These are phyloP conservation scores for Clonostachys byssicola DNA, from an alignment of 2,329 filamentous ascomycete genomes.

Conservation along the genomic window DNA sequence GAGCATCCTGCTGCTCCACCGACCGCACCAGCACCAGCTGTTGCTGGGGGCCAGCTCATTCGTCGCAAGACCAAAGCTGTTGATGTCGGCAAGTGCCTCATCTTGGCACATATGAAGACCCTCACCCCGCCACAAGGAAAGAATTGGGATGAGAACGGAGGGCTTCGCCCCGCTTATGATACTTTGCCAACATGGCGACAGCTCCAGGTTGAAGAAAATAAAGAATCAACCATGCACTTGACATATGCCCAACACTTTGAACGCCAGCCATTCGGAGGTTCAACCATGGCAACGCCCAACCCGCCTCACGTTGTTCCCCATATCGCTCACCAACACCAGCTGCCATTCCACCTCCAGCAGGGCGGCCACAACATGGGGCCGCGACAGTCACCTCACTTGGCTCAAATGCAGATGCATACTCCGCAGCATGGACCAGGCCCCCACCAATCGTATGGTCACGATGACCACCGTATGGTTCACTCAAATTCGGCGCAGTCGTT, in stretches of 20 bases:
- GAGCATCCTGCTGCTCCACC: conserved; percentile 17
- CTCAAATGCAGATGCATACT: conserved; percentile 71
- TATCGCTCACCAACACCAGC: conserved; percentile 76
- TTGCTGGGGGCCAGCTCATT: conserved; percentile 44
- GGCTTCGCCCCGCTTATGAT: conserved; percentile 79
- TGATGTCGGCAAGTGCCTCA: conserved; percentile 64
- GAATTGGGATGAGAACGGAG: conserved; percentile 72
- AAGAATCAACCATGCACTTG: conserved; percentile 56
- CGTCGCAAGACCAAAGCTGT: conserved; percentile 69
- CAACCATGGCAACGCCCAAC: conserved; percentile 63
- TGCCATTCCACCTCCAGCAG: conserved; percentile 79
- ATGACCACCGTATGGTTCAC: conserved; percentile 87
- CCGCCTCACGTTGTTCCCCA: conserved; percentile 67
- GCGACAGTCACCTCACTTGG: conserved; percentile 70
- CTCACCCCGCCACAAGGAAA: conserved; percentile 46
- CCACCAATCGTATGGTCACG: conserved; percentile 65
- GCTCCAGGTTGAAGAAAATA: conserved; percentile 66
- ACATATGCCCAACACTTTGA: conserved; percentile 82
- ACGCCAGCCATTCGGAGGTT: conserved; percentile 49
- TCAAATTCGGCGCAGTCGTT: conserved; percentile 80
- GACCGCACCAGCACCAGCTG: conserved; percentile 4
- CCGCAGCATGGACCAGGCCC: conserved; percentile 67
- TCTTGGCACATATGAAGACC: conserved; percentile 49
- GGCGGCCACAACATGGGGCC: conserved; percentile 63
- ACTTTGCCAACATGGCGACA: conserved; percentile 84